Conservation (phyloP, 352 stramenopile species). For the Phytophthora ohioensis region DNA sequence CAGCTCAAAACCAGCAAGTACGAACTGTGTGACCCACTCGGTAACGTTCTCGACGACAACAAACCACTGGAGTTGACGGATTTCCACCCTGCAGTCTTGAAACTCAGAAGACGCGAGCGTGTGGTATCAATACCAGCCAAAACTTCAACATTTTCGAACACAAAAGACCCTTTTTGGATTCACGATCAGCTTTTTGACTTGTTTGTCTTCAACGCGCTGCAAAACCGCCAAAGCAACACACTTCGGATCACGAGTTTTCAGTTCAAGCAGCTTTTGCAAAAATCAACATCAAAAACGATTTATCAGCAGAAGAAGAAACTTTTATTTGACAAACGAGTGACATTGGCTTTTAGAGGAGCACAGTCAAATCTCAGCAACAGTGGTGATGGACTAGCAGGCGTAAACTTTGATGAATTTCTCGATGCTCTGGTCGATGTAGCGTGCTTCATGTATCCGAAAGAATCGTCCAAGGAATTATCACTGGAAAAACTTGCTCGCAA, state of each 20-base stretch:
- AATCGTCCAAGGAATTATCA: conserved; percentile 40
- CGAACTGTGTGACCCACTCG: conserved; percentile 46
- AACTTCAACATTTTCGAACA: not conserved
- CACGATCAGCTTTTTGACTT: conserved; percentile 73
- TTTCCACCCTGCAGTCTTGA: conserved; percentile 20
- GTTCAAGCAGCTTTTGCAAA: conserved; percentile 70
- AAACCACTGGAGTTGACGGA: conserved; percentile 30
- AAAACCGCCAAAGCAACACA: conserved; percentile 55
- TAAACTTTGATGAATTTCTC: conserved; percentile 67
- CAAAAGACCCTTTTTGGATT: conserved; percentile 58
- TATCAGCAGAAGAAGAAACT: conserved; percentile 48
- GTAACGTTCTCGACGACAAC: conserved; percentile 32
- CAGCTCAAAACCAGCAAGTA: conserved; percentile 51
- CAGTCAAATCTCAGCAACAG: conserved; percentile 28
- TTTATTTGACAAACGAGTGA: conserved; percentile 52
- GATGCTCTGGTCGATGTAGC: conserved; percentile 67
- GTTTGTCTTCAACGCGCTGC: conserved; percentile 67
- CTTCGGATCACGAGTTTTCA: conserved; percentile 68
- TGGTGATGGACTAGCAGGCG: conserved; percentile 30
- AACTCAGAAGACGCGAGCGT: conserved; percentile 24
- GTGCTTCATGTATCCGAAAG: conserved; percentile 47
- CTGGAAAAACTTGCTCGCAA: conserved; percentile 50
- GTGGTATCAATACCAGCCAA: not conserved
- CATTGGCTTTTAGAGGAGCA: conserved; percentile 34
- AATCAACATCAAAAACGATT: conserved; percentile 30